A percentile compares a stretch with the other conserved stretches of the same genome.
Evolutionary conservation across 441 rosid species (phyloP).

Genomic region (Isatis lusitanica): DNA sequence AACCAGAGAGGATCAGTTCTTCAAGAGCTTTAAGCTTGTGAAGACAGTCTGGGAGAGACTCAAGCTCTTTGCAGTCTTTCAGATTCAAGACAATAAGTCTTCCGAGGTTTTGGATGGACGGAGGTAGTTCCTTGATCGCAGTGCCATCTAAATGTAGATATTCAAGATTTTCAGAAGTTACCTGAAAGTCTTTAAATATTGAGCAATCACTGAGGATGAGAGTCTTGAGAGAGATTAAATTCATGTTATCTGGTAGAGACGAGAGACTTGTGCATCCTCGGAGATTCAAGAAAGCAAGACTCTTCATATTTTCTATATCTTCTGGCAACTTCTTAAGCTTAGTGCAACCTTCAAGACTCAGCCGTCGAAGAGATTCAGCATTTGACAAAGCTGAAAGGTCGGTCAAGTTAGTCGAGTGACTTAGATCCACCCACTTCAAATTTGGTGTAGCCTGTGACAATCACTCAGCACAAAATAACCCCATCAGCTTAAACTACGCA

Average conservation of each 20-base stretch:
- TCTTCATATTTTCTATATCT: background rate
- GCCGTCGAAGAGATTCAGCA: background rate
- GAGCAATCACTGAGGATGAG: conserved; percentile 2
- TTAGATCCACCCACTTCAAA: conserved; percentile 24
- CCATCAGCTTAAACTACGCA: background rate
- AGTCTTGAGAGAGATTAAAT: background rate
- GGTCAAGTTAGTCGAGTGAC: too few species aligned
- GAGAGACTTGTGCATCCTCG: conserved; percentile 19
- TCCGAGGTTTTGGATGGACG: too few species aligned
- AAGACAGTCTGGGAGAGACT: background rate
- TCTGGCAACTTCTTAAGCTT: background rate
- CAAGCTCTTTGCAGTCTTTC: too few species aligned
- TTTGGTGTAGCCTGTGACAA: conserved; percentile 3
- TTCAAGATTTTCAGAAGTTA: too few species aligned
- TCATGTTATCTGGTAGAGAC: background rate
- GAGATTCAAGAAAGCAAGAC: too few species aligned
- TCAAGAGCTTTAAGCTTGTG: background rate
- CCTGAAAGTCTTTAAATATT: too few species aligned
- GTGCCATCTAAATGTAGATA: too few species aligned
- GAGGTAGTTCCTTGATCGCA: too few species aligned
- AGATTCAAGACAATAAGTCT: too few species aligned
- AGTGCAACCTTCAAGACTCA: conserved; percentile 25
- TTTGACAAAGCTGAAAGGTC: too few species aligned
- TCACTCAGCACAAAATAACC: background rate
- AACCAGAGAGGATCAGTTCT: conserved; percentile 9